Percentiles rank a stretch among this genome's conserved stretches.
Conservation (phyloP, 2,329 filamentous ascomycete species). For the Ascochyta viciae-villosae region DNA sequence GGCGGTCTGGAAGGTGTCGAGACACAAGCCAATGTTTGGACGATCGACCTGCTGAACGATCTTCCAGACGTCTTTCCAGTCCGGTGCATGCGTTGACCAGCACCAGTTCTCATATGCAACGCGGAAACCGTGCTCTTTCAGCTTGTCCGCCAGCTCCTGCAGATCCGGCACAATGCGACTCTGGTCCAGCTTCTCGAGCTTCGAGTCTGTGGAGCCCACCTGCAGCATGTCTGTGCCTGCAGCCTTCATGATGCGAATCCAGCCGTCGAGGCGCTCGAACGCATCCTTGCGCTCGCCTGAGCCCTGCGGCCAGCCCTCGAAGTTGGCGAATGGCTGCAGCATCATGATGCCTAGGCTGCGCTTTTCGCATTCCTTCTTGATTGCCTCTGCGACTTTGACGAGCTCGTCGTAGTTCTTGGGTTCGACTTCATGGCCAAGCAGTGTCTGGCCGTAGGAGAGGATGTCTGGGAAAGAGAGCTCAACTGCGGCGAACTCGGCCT, state of each 20-base stretch:
- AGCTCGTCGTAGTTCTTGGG: slow-evolving; percentile 68
- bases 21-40: slow-evolving; percentile 73
- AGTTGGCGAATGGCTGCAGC: slow-evolving; percentile 78
- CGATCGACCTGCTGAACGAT: slow-evolving; percentile 69
- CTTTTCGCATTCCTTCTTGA: slow-evolving; percentile 62
- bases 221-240: slow-evolving; percentile 75
- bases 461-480: slow-evolving; percentile 80
- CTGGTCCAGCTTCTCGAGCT: slow-evolving; percentile 60
- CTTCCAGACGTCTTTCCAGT: slow-evolving; percentile 73
- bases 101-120: slow-evolving; percentile 85
- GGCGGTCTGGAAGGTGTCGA: slow-evolving; percentile 79
- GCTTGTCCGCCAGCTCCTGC: slow-evolving; percentile 60
- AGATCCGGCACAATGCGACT: slow-evolving; percentile 67
- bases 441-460: slow-evolving; percentile 64
- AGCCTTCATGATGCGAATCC: slow-evolving; percentile 75
- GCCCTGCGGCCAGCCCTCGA: slow-evolving; percentile 73
- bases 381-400: slow-evolving; percentile 60
- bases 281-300: slow-evolving; percentile 67
- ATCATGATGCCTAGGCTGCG: slow-evolving; percentile 69
- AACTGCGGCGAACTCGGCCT: slow-evolving; percentile 71
- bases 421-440: slow-evolving; percentile 59
- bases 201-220: slow-evolving; percentile 68
- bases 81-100: slow-evolving; percentile 74
- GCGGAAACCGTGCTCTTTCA: slow-evolving; percentile 63
- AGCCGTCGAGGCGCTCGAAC: slow-evolving; percentile 68